phyloP scores from a whole-genome alignment of 2,329 filamentous ascomycete species.

The Teratosphaeriaceae sp. region DNA sequence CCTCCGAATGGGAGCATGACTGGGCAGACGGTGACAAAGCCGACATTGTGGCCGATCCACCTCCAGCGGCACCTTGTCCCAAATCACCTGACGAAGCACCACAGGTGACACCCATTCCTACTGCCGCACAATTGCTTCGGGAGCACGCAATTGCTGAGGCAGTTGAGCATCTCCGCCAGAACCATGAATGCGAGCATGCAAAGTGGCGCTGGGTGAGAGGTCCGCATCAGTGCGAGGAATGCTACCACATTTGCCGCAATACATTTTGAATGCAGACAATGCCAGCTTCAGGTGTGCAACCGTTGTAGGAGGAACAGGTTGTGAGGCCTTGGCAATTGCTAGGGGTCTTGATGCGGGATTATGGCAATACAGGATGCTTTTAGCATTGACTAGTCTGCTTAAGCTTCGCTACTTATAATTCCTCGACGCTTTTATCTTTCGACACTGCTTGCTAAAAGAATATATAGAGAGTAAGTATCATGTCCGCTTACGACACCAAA shows the following conservation, averaged over 20 bases:
- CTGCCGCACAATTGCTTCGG: constrained; percentile 11
- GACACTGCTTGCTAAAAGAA: too few relatives aligned
- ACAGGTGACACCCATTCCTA: background rate
- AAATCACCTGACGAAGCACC: background rate
- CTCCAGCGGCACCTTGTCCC: background rate
- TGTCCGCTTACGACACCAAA: too few relatives aligned
- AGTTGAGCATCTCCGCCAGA: constrained; percentile 27
- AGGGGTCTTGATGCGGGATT: too few relatives aligned
- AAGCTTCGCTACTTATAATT: too few relatives aligned
- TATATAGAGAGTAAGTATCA: too few relatives aligned
- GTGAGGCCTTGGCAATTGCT: background rate
- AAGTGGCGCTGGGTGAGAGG: constrained; percentile 34
- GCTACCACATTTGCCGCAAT: constrained; percentile 22
- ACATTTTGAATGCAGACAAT: background rate
- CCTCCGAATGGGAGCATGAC: constrained; percentile 14
- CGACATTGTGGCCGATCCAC: background rate
- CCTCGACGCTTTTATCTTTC: too few relatives aligned
- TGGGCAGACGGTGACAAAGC: constrained; percentile 6
- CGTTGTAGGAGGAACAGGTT: background rate
- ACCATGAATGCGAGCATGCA: constrained; percentile 38
- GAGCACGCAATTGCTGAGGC: constrained; percentile 21
- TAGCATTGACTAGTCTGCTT: too few relatives aligned
- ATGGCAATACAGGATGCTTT: too few relatives aligned
- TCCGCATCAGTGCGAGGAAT: constrained; percentile 38
- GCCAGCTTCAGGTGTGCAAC: background rate